Evolutionary conservation across 345 rosid species (phyloP), one percentile per base, ranked within the genome.

Genomic region (Sisymbrium irio): DNA sequence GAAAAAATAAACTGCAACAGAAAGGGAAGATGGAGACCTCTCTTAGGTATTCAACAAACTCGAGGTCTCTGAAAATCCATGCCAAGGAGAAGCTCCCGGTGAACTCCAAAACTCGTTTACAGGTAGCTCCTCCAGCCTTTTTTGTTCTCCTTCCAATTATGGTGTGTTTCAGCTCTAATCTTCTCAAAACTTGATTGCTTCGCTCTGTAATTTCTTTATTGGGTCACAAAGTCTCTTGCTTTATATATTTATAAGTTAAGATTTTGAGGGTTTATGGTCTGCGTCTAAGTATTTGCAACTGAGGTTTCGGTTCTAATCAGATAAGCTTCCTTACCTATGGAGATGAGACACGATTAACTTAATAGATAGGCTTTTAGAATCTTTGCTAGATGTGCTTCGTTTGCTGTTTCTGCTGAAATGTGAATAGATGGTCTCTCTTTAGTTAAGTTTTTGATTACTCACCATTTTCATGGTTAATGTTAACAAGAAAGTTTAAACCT

Each of bases 61-160:
- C 90, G 47, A 93, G 70, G 77, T 74, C 85, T 64, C 79, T 91
- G 49, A 85, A 83, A 77, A 85, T 93, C 77, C 93, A 91, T 63
- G 96, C 93, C 79, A 93, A 93, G 84, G 84, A 93, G 85, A 89
- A 86, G 77, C 36, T 93, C 51, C 65, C 78, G n/a, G 73, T 88
- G 46, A 84, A 80, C 76, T 83, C 93, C 64, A 82, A 78, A 7
- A 91, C 90, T 59, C 86, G 39, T 72, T 68, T 91, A 50, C 93
- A 89, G 91, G 98, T 88, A 35, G n/a, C n/a, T n/a, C 4, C 62
- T 32, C 27, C n/a, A 33, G 27, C 62, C 18, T 33, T 37, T 12
- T 59, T 17, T 19, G 30, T 36, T 36, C 30, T 20, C 46, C 53
- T 42, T 42, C 58, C 33, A 33, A 35, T 45, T 44, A 3, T 15